Conservation (phyloP, 495 filamentous ascomycete genomes). For the Corynascus novoguineensis region DNA sequence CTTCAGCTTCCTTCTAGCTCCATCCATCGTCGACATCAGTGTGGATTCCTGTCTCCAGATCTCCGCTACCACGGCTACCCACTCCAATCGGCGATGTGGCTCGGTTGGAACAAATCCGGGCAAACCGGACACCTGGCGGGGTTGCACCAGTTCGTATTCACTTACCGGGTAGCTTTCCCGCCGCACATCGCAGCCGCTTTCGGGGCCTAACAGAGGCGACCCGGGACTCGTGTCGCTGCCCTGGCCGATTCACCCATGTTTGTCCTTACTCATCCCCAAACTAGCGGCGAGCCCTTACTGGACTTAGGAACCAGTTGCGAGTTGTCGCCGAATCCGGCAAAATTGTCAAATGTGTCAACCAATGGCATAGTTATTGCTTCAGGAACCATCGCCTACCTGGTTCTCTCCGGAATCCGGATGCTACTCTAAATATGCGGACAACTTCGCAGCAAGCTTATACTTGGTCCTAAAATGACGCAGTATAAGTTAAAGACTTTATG, state of each 20-base stretch:
- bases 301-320: too few relatives aligned
- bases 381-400: too few relatives aligned
- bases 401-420: too few relatives aligned
- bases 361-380: too few relatives aligned
- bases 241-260: background rate
- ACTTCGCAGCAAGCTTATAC: too few relatives aligned
- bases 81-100: background rate
- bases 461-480: too few relatives aligned
- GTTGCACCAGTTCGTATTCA: slow-evolving; percentile 5
- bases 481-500: too few relatives aligned
- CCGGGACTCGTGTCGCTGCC: background rate
- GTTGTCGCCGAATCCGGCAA: background rate
- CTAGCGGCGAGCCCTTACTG: background rate
- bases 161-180: too few relatives aligned
- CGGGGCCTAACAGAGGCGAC: background rate
- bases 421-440: too few relatives aligned
- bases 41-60: background rate
- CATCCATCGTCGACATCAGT: background rate
- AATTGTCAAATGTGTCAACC: background rate
- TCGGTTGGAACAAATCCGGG: background rate
- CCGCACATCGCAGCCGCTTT: background rate
- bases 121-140: too few relatives aligned
- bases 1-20: background rate
- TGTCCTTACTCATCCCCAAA: background rate
- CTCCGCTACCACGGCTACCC: background rate